Base-by-base conservation (phyloP, 352 stramenopile species). In the Phytophthora hibernalis region DNA sequence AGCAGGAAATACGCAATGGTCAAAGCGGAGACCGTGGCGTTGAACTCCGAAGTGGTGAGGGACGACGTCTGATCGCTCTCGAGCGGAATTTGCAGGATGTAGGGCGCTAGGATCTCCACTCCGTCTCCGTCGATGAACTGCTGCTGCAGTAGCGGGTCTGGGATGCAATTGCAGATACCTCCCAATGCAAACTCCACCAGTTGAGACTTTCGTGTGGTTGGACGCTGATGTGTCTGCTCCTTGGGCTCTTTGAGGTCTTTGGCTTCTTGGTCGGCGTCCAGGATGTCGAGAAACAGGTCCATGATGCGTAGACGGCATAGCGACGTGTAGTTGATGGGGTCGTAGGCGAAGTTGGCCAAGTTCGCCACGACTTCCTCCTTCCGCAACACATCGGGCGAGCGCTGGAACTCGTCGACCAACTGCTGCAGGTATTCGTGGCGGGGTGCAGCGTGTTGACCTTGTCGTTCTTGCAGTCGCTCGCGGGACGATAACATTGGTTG, bases 301-400 rank as follows among this genome's bases (percentile, higher is more conserved):
- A 93, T 82, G 58, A 91, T 64, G 45, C 79, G 74, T 15, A 96
- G 76, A 54, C 73, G 68, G 26, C 53, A 26, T n/a, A 94, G 54
- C 16, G 77, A 77, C 8, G 42, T 71, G 59, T 85, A 96, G 56
- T 96, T 96, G 70, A 96, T 92, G 21, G 87, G 87, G 61, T 94
- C 87, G 68, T 96, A 96, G 18, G 82, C 80, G 40, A 96, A 96
- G 38, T 96, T 96, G 63, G 81, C 85, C 30, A 96, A 60, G 57
- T 96, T 86, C 8, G 87, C 87, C 35, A 91, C 68, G 33, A 93
- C 80, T 74, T 94, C 85, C 56, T 92, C 79, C 52, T 87, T 86
- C 24, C 83, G 80, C 33, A 91, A 54, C 24, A 71, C 37, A 42
- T 92, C 72, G 22, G 74, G 79, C 30, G 83, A 82, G 33, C 80